Percentiles rank a stretch among this genome's conserved stretches.
phyloP scores from a whole-genome alignment of 2,329 filamentous ascomycete genomes.

The Lachnum nothofagi region DNA sequence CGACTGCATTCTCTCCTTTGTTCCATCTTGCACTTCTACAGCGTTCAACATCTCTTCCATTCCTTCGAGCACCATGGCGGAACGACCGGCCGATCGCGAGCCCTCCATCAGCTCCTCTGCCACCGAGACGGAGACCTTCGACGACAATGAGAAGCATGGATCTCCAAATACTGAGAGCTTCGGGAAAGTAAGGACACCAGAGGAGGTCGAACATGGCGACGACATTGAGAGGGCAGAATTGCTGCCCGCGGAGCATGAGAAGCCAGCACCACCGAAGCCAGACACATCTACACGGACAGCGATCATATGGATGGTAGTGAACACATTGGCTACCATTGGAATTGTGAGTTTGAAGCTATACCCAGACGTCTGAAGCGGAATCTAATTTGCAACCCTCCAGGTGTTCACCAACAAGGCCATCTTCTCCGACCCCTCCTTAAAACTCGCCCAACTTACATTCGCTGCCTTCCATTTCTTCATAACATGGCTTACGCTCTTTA shows the following conservation, averaged over 20 bases:
- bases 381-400: constrained; percentile 7
- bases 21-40: background rate
- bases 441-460: constrained; percentile 59
- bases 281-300: constrained; percentile 36
- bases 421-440: constrained; percentile 58
- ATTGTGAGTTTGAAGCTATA: constrained; percentile 44
- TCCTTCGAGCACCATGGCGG: constrained; percentile 23
- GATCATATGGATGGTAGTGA: constrained; percentile 54
- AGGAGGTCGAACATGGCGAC: constrained; percentile 37
- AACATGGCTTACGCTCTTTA: constrained; percentile 59
- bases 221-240: constrained; percentile 40
- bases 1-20: too few species aligned
- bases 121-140: constrained; percentile 26
- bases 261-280: constrained; percentile 26
- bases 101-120: constrained; percentile 27
- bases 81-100: constrained; percentile 21
- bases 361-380: background rate
- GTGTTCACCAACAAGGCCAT: constrained; percentile 67
- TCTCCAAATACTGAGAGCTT: constrained; percentile 18
- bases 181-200: constrained; percentile 24
- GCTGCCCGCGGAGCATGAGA: constrained; percentile 35
- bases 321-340: constrained; percentile 58
- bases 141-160: constrained; percentile 27
- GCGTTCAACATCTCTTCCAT: background rate
- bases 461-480: constrained; percentile 65